Base-by-base conservation (phyloP, 257 asterid genomes). In the Rehmannia glutinosa region DNA sequence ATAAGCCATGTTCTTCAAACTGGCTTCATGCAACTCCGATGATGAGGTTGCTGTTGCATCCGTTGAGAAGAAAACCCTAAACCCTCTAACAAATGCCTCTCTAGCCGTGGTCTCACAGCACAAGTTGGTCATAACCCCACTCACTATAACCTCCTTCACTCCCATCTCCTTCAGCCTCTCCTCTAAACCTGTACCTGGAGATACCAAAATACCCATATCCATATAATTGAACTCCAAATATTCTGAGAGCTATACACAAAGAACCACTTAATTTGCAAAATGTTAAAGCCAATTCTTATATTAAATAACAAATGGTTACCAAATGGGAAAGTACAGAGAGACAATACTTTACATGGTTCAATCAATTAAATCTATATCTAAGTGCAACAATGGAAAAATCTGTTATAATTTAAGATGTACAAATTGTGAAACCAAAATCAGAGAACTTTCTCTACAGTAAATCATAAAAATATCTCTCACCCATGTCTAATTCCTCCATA, bases 101-200 rank as follows among this genome's bases (percentile, higher is more conserved):
- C 96, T 85, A 30, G 96, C 96, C 0, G 85, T 74, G 4, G 96
- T 89, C 81, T 89, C 96, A 11, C 95, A 87, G 72, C 92, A 89
- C 25, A 87, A 53, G 64, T 87, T 87, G 67, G 95, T 89, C 96
- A 84, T 86, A 9, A 89, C 96, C 20, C 96, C 95, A 1, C 78
- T 76, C 55, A 89, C 85, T n/a, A 89, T 89, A 8, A 89, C 87
- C 79, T 89, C 95, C 73, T 82, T 75, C 69, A 75, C 76, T 17
- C 84, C 87, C 84, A 84, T 86, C 54, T 77, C 76, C 33, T 61
- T 61, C 55, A 89, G 69, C 74, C 58, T 70, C 69, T 81, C 90
- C 73, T 89, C 96, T 58, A 86, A 63, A 46, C 80, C 74, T n/a
- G 93, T 88, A 43, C 87, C 95, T 85, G 74, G 13, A 38, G 17